phyloP scores from a whole-genome alignment of 148 eudicot genomes.

The Fagopyrum homotropicum region DNA sequence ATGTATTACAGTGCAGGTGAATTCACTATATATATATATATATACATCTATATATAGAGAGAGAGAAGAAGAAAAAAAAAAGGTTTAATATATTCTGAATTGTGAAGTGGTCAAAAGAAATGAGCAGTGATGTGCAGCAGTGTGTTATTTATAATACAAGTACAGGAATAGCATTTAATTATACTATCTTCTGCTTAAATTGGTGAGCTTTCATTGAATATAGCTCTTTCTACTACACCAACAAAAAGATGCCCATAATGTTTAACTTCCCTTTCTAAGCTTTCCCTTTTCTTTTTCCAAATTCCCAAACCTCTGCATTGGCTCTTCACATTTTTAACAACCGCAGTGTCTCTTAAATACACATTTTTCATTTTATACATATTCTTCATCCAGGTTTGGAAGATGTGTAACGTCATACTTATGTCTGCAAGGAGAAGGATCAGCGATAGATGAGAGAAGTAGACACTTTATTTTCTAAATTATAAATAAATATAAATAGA shows the following conservation, averaged over 20 bases:
- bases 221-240: conserved; percentile 3
- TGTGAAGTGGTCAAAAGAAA: neutral
- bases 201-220: conserved; percentile 9
- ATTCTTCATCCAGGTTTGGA: too few relatives aligned
- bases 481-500: too few relatives aligned
- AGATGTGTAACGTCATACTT: too few relatives aligned
- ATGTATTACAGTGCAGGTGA: conserved; percentile 14
- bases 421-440: too few relatives aligned
- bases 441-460: too few relatives aligned
- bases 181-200: conserved; percentile 3
- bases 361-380: too few relatives aligned
- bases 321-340: neutral
- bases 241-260: neutral
- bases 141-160: neutral
- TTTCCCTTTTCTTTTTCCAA: neutral
- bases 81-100: neutral
- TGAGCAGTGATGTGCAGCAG: conserved; percentile 7
- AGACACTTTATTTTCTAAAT: too few relatives aligned
- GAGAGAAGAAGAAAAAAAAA: too few relatives aligned
- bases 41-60: too few relatives aligned
- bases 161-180: conserved; percentile 7
- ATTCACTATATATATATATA: neutral
- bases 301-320: neutral
- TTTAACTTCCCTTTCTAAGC: neutral
- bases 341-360: too few relatives aligned